Percentiles rank a stretch among this genome's conserved stretches.
phyloP scores from a whole-genome alignment of 1,284 basidiomycete genomes.

The Ceratobasidium theobromae region DNA sequence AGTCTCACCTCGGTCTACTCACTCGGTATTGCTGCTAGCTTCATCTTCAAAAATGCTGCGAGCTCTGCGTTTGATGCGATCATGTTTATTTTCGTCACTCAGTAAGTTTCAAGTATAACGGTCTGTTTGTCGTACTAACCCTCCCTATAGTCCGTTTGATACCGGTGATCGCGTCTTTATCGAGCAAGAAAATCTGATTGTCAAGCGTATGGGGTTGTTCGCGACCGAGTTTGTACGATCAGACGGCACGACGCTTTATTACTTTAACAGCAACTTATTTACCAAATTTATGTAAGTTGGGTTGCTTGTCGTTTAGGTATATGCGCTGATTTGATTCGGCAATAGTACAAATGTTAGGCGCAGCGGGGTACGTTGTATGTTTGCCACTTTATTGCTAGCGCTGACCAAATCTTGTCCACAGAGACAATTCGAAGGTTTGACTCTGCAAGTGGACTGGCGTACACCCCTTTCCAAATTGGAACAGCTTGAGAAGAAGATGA shows the following conservation, averaged over 20 bases:
- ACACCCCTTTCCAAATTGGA: slow-evolving; percentile 71
- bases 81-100: slow-evolving; percentile 77
- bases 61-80: slow-evolving; percentile 72
- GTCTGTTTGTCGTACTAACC: no score
- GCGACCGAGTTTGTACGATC: slow-evolving; percentile 43
- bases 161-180: slow-evolving; percentile 76
- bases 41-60: slow-evolving; percentile 72
- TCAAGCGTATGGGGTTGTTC: slow-evolving; percentile 75
- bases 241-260: slow-evolving; percentile 62
- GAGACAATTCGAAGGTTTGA: slow-evolving; percentile 67
- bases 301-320: background rate
- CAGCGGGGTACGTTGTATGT: slow-evolving; percentile 52
- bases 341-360: slow-evolving; percentile 67
- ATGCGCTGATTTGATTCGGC: background rate
- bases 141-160: slow-evolving; percentile 61
- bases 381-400: background rate
- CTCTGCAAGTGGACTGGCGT: slow-evolving; percentile 71
- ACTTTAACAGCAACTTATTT: slow-evolving; percentile 73
- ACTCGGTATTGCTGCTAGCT: slow-evolving; percentile 66
- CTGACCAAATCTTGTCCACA: slow-evolving; percentile 39
- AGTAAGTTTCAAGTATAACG: slow-evolving; percentile 51
- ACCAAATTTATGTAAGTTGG: slow-evolving; percentile 65
- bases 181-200: slow-evolving; percentile 67
- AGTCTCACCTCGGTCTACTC: slow-evolving; percentile 32
- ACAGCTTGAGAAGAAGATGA: slow-evolving; percentile 60